phyloP scores from a whole-genome alignment of 1,284 basidiomycete genomes.

The Stereum hirsutum region DNA sequence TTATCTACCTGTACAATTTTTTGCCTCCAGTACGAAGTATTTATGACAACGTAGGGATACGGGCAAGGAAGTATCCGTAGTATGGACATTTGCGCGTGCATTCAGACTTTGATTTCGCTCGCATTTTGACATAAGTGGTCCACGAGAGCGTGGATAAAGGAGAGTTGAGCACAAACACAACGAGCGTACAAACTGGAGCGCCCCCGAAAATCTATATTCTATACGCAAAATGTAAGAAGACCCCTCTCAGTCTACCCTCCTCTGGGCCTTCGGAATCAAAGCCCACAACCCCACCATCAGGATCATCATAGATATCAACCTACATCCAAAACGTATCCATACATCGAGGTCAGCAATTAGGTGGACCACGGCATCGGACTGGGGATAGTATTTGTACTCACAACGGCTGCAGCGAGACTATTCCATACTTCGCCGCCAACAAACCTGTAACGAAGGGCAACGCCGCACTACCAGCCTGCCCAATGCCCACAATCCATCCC shows the following conservation, averaged over 20 bases:
- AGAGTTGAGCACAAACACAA: neutral
- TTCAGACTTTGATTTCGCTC: too few species aligned
- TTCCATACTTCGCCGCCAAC: conserved; percentile 44
- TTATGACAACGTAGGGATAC: too few species aligned
- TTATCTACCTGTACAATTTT: too few species aligned
- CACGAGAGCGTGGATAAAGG: too few species aligned
- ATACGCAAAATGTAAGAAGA: neutral
- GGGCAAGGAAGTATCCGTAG: too few species aligned
- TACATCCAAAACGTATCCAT: conserved; percentile 6
- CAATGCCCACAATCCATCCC: conserved; percentile 59
- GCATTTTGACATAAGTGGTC: too few species aligned
- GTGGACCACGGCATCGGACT: neutral
- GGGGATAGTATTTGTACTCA: too few species aligned
- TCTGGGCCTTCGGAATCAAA: conserved; percentile 14
- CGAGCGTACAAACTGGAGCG: neutral
- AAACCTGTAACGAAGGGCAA: conserved; percentile 59
- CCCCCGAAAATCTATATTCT: neutral
- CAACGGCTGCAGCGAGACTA: conserved; percentile 49
- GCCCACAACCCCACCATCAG: conserved; percentile 26
- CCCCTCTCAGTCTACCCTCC: neutral
- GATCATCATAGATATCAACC: conserved; percentile 30
- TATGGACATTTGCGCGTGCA: too few species aligned
- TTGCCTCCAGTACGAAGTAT: too few species aligned
- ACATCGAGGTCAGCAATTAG: neutral
- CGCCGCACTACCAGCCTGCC: conserved; percentile 57